Percentiles rank a stretch among this genome's conserved stretches.
Evolutionary conservation across 2,329 filamentous ascomycete genomes (phyloP).

Genomic region (Colletotrichum sp.): DNA sequence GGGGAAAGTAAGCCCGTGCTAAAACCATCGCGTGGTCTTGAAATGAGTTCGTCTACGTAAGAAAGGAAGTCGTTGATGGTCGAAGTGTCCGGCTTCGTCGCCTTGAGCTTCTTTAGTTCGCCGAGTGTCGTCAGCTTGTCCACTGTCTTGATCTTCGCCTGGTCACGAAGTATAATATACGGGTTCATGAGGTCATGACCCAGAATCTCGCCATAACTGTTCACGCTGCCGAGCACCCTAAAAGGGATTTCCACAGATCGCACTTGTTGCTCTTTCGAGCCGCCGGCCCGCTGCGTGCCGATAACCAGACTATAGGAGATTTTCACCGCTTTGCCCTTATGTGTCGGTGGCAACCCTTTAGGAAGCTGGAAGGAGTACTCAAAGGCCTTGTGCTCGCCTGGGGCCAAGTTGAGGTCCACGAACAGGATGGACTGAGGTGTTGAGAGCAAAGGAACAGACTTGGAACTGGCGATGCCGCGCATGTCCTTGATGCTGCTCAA

Average conservation of each 20-base stretch:
- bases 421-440: slow-evolving; percentile 96
- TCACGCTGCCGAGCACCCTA: slow-evolving; percentile 90
- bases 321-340: slow-evolving; percentile 92
- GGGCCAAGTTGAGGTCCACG: slow-evolving; percentile 85
- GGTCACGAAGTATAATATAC: slow-evolving; percentile 86
- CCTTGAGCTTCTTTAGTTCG: slow-evolving; percentile 20
- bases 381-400: slow-evolving; percentile 87
- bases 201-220: slow-evolving; percentile 84
- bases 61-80: slow-evolving; percentile 70
- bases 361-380: slow-evolving; percentile 88
- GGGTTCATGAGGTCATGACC: slow-evolving; percentile 95
- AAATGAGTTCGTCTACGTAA: slow-evolving; percentile 79
- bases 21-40: slow-evolving; percentile 58
- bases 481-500: slow-evolving; percentile 95
- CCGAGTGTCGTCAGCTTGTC: slow-evolving; percentile 35
- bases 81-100: slow-evolving; percentile 14
- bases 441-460: slow-evolving; percentile 87
- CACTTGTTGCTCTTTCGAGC: slow-evolving; percentile 79
- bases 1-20: slow-evolving; percentile 73
- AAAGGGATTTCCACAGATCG: slow-evolving; percentile 94
- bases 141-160: slow-evolving; percentile 69
- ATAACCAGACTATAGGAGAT: slow-evolving; percentile 90
- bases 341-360: slow-evolving; percentile 85
- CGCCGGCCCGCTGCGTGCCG: slow-evolving; percentile 86
- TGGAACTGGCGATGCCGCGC: slow-evolving; percentile 84